Conservation (phyloP, 192 early-diverging fungal genomes). For the Podila horticola region DNA sequence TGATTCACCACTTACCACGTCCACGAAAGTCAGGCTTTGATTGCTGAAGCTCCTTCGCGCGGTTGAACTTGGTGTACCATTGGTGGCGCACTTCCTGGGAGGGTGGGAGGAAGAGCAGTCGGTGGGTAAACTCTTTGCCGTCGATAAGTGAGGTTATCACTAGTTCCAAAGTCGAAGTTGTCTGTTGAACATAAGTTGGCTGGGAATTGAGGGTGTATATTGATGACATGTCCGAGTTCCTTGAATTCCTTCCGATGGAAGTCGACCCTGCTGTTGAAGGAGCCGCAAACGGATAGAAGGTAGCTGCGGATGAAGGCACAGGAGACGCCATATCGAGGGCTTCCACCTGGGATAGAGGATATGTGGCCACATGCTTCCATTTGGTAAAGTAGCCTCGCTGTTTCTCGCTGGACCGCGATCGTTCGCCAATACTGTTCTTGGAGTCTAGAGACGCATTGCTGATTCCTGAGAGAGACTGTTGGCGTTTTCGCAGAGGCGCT, state of each 20-base stretch:
- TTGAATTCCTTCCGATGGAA: background rate
- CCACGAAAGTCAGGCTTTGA: constrained; percentile 18
- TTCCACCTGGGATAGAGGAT: constrained; percentile 65
- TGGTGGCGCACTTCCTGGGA: constrained; percentile 43
- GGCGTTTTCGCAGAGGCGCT: constrained; percentile 8
- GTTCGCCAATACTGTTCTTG: constrained; percentile 29
- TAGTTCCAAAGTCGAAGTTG: constrained; percentile 35
- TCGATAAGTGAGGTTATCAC: constrained; percentile 32
- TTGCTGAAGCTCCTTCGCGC: constrained; percentile 22
- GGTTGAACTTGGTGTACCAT: constrained; percentile 43
- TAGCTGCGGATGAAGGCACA: constrained; percentile 42
- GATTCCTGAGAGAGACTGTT: constrained; percentile 26
- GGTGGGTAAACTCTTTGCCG: constrained; percentile 30
- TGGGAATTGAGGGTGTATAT: constrained; percentile 19
- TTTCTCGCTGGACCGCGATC: constrained; percentile 60
- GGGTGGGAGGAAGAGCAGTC: constrained; percentile 32
- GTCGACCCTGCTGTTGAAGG: constrained; percentile 18
- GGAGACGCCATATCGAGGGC: constrained; percentile 68
- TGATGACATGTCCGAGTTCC: constrained; percentile 27
- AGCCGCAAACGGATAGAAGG: constrained; percentile 49
- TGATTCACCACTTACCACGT: constrained; percentile 8
- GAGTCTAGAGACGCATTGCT: constrained; percentile 29
- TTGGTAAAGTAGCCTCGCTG: constrained; percentile 75
- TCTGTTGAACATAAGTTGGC: constrained; percentile 10
- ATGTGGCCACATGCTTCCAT: constrained; percentile 74